Conservation (phyloP, 2,329 filamentous ascomycete genomes). For the Cladorrhinum sp. region DNA sequence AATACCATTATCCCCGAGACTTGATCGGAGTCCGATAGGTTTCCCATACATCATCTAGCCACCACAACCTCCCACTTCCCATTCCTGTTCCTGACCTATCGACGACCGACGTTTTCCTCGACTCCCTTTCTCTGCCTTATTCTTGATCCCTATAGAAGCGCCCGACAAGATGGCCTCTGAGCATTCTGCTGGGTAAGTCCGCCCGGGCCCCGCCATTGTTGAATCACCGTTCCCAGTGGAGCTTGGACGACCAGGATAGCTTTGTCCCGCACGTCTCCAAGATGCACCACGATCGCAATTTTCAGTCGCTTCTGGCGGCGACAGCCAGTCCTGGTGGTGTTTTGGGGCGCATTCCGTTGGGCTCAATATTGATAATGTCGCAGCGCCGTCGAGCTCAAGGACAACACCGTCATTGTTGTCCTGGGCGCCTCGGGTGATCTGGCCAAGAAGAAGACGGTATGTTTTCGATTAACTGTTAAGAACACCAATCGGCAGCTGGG, state of each 20-base stretch:
- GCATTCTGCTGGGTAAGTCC: slow-evolving; percentile 33
- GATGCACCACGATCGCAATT: not conserved
- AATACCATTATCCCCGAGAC: slow-evolving; percentile 31
- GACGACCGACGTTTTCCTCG: slow-evolving; percentile 11
- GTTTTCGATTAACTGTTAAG: slow-evolving; percentile 11
- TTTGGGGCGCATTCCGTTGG: slow-evolving; percentile 18
- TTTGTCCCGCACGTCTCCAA: slow-evolving; percentile 9
- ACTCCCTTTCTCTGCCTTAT: slow-evolving; percentile 3
- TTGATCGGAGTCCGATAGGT: slow-evolving; percentile 20
- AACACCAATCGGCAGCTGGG: slow-evolving; percentile 30
- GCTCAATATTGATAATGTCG: slow-evolving; percentile 37
- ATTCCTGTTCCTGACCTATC: not conserved
- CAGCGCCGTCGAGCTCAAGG: slow-evolving; percentile 92
- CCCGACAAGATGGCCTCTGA: slow-evolving; percentile 31
- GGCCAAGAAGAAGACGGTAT: slow-evolving; percentile 98
- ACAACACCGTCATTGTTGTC: slow-evolving; percentile 95
- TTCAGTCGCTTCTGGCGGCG: slow-evolving; percentile 1
- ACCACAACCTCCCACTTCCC: slow-evolving; percentile 11
- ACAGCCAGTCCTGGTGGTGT: not conserved
- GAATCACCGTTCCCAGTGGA: slow-evolving; percentile 19
- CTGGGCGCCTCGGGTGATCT: slow-evolving; percentile 96
- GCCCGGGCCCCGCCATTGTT: slow-evolving; percentile 21
- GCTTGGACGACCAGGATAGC: slow-evolving; percentile 19
- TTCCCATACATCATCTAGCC: slow-evolving; percentile 15
- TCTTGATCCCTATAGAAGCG: slow-evolving; percentile 9